A percentile compares a stretch with the other conserved stretches of the same genome.
Evolutionary conservation across 495 filamentous ascomycete species (phyloP).

Genomic region (Haplographium delicatum): DNA sequence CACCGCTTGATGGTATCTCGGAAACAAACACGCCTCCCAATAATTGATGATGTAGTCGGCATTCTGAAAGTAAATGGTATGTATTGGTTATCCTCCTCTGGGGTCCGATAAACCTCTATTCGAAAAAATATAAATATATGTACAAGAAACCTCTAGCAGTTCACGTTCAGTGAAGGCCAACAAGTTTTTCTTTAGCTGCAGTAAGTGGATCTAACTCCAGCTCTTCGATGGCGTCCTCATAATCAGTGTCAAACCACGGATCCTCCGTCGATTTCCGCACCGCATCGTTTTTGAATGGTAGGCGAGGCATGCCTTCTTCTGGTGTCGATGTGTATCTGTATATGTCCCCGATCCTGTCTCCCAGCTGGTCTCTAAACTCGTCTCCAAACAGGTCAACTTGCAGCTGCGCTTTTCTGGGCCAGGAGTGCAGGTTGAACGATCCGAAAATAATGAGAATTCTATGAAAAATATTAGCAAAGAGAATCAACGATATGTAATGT

Average conservation of each 20-base stretch:
- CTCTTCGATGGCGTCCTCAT: neutral
- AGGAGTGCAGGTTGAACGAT: neutral
- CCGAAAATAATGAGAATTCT: slow-evolving; percentile 8
- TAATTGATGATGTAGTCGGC: no score
- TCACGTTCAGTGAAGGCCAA: neutral
- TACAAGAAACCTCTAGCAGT: no score
- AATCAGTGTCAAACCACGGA: no score
- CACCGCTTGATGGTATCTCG: no score
- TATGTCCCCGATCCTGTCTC: no score
- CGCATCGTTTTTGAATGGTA: slow-evolving; percentile 13
- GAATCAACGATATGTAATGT: neutral
- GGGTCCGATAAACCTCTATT: no score
- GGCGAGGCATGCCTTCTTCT: slow-evolving; percentile 7
- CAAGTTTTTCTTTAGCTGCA: neutral
- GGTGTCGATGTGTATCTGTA: slow-evolving; percentile 12
- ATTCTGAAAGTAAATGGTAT: no score
- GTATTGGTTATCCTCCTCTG: no score
- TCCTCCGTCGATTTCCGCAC: slow-evolving; percentile 13
- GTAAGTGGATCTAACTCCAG: neutral
- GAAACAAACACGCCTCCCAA: no score
- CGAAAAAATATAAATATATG: no score
- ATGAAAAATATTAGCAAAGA: neutral
- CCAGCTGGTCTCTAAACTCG: no score
- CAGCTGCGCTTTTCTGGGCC: neutral
- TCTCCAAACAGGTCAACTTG: slow-evolving; percentile 3